Evolutionary conservation across 768 basidiomycete species (phyloP), one percentile per base, ranked within the genome.

Genomic region (Leucocoprinus sp.): DNA sequence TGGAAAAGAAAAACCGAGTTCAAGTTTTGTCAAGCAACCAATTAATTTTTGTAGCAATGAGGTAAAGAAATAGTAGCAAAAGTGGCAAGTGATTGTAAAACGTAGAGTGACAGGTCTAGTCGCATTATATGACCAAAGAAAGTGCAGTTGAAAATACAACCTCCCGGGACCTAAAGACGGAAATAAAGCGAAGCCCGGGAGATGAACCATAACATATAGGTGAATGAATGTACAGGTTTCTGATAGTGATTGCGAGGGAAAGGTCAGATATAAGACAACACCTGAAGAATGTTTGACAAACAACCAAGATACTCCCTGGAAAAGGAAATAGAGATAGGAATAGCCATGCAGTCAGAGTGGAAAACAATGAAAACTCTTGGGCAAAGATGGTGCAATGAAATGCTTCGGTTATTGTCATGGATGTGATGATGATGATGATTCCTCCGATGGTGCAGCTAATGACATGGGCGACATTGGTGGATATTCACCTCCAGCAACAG

Each of bases 381-480:
- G 51, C 15, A 52, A 55, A 57, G 17, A 29, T 39, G 40, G 38
- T 31, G 45, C 45, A 11, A 24, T 54, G 58, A 44, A 53, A 48
- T 37, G 47, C 40, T 55, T 50, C 51, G 48, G 50, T 55, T 52
- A 50, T 53, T 46, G 54, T 65, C 56, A 63, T 54, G 57, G 48
- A 51, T 60, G 55, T 55, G 46, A 41, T 36, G 46, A 48, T 28
- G 46, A 48, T 18, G 46, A 65, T 67, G 67, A 52, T 66, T 76
- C 63, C 67, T 60, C 70, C 55, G 65, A 54, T 55, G 66, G 62
- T 64, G 74, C 61, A 42, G 63, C 64, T 48, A 87, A 82, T 28
- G 82, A 76, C 80, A 86, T 84, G 14, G 83, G 83, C 31, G 83
- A 84, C 35, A 82, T 62, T n/a, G 83, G 79, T 33, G 80, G 72